Percentiles rank a stretch among this genome's conserved stretches.
Conservation (phyloP, 257 asterid species). For the Fraxinus excelsior region DNA sequence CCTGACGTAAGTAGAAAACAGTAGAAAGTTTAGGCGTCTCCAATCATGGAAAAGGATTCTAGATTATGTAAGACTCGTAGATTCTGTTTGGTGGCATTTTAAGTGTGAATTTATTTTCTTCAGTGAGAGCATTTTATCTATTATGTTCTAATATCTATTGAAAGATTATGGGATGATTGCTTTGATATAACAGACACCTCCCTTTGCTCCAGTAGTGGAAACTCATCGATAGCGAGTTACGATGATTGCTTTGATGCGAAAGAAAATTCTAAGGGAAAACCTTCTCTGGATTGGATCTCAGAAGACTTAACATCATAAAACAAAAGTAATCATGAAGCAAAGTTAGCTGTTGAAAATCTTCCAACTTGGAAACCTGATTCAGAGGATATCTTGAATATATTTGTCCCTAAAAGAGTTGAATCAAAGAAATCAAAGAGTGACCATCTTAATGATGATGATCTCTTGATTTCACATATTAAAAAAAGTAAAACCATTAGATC, state of each 20-base stretch:
- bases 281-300: conserved; percentile 30
- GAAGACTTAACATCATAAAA: conserved; percentile 35
- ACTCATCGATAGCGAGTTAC: conserved; percentile 55
- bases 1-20: neutral
- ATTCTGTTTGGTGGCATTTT: conserved; percentile 10
- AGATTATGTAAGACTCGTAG: conserved; percentile 7
- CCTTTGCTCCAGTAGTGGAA: conserved; percentile 52
- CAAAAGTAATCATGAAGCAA: conserved; percentile 33
- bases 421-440: conserved; percentile 33
- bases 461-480: conserved; percentile 49
- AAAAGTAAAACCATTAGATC: conserved; percentile 36
- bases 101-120: conserved; percentile 23
- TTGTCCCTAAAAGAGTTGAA: conserved; percentile 42
- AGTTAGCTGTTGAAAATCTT: conserved; percentile 43
- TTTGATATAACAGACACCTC: conserved; percentile 20
- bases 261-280: conserved; percentile 35
- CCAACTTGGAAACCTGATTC: conserved; percentile 39
- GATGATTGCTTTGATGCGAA: conserved; percentile 35
- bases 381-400: conserved; percentile 35
- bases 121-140: conserved; percentile 32
- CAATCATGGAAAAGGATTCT: neutral
- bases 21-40: neutral
- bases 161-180: conserved; percentile 20
- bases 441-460: conserved; percentile 47
- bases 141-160: conserved; percentile 14